phyloP scores from a whole-genome alignment of 2,329 filamentous ascomycete genomes.

The Neurospora sp. region DNA sequence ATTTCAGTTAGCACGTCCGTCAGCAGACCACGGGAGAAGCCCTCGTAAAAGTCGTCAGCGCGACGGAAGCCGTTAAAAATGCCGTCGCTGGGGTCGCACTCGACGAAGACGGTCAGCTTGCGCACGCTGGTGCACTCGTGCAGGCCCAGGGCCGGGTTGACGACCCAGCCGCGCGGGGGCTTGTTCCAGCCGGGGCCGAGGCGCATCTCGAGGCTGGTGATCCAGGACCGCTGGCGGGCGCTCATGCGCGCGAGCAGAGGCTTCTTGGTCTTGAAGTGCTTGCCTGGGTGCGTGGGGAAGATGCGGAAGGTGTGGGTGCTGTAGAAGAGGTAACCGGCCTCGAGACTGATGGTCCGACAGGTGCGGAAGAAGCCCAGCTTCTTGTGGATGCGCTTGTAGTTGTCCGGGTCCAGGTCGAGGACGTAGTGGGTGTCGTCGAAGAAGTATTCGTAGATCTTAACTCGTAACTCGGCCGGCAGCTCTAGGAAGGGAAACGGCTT shows the following conservation, averaged over 20 bases:
- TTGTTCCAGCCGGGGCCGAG: slow-evolving; percentile 64
- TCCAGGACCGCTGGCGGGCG: slow-evolving; percentile 44
- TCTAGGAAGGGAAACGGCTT: slow-evolving; percentile 55
- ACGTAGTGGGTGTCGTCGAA: slow-evolving; percentile 45
- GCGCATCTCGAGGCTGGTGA: slow-evolving; percentile 59
- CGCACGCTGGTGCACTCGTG: slow-evolving; percentile 49
- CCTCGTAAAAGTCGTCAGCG: slow-evolving; percentile 59
- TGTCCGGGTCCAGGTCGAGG: slow-evolving; percentile 58
- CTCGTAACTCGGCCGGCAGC: slow-evolving; percentile 59
- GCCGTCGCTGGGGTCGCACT: slow-evolving; percentile 60
- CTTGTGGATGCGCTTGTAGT: slow-evolving; percentile 51
- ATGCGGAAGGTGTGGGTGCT: slow-evolving; percentile 52
- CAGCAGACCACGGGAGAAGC: slow-evolving; percentile 51
- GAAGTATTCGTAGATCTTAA: slow-evolving; percentile 57
- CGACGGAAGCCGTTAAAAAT: slow-evolving; percentile 60
- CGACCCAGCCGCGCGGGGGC: slow-evolving; percentile 61
- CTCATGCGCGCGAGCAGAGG: slow-evolving; percentile 60
- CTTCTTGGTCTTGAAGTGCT: slow-evolving; percentile 64
- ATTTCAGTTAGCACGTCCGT: slow-evolving; percentile 45
- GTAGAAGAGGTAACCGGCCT: slow-evolving; percentile 59
- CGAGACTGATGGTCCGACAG: slow-evolving; percentile 49
- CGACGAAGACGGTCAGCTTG: slow-evolving; percentile 56
- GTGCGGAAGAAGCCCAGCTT: slow-evolving; percentile 51
- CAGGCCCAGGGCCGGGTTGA: slow-evolving; percentile 55
- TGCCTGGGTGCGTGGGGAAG: slow-evolving; percentile 54